phyloP scores from a whole-genome alignment of 1,284 basidiomycete species.

The Sporisorium exsertum region DNA sequence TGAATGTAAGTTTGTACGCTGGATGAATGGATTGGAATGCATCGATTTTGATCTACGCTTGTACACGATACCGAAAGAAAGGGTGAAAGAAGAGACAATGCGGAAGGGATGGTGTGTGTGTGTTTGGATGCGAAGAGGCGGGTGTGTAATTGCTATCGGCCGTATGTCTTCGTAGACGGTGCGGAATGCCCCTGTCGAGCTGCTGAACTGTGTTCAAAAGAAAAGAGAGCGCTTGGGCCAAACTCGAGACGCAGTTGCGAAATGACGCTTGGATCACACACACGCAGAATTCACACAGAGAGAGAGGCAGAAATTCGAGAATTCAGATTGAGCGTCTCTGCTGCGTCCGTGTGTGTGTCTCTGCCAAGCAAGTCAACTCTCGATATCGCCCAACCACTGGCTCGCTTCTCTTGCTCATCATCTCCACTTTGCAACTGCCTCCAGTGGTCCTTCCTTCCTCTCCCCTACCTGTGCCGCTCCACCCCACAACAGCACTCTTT shows the following conservation, averaged over 20 bases:
- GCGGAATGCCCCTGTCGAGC: slow-evolving; percentile 21
- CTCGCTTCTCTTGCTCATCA: background rate
- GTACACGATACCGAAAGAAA: background rate
- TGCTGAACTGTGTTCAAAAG: background rate
- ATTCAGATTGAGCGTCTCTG: background rate
- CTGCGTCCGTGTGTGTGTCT: background rate
- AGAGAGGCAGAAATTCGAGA: slow-evolving; percentile 10
- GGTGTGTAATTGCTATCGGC: slow-evolving; percentile 26
- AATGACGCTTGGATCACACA: slow-evolving; percentile 17
- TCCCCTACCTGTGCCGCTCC: background rate
- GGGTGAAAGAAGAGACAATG: background rate
- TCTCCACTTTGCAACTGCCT: background rate
- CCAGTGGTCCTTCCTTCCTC: background rate
- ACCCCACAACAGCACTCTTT: background rate
- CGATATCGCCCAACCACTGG: background rate
- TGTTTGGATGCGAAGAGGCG: no score
- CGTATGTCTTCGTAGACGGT: background rate
- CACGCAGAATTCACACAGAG: background rate
- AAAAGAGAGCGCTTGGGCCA: slow-evolving; percentile 12
- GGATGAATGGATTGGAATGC: slow-evolving; percentile 9
- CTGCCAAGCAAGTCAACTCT: background rate
- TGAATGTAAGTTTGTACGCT: background rate
- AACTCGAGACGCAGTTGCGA: background rate
- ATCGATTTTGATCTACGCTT: background rate
- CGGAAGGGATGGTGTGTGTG: background rate